Evolutionary conservation across 352 stramenopile genomes (phyloP).

Genomic region (Paralagenidium karlingii): DNA sequence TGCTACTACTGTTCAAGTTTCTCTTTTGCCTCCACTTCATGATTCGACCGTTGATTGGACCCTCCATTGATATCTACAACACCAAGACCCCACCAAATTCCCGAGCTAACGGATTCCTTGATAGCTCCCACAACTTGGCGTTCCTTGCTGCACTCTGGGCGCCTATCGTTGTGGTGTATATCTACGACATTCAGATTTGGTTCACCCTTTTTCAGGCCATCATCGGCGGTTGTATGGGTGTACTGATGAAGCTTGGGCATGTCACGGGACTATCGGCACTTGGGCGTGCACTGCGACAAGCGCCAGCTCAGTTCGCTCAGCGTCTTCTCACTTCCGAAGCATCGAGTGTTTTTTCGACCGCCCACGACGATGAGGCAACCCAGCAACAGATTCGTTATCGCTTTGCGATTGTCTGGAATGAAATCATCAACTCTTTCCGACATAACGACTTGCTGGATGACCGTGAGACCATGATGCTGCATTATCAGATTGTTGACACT

Average conservation of each 20-base stretch:
- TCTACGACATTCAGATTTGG: conserved; percentile 84
- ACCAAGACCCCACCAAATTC: conserved; percentile 21
- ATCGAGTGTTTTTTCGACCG: conserved; percentile 11
- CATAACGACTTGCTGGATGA: conserved; percentile 77
- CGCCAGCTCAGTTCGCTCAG: conserved; percentile 51
- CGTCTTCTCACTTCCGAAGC: conserved; percentile 43
- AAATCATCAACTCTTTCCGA: conserved; percentile 77
- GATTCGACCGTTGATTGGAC: conserved; percentile 66
- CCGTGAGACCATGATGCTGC: conserved; percentile 70
- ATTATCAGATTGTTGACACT: conserved; percentile 68
- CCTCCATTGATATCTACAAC: conserved; percentile 62
- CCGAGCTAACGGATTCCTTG: conserved; percentile 23
- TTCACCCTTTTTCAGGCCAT: conserved; percentile 75
- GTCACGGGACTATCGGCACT: conserved; percentile 52
- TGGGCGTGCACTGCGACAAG: conserved; percentile 41
- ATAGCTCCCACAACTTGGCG: conserved; percentile 67
- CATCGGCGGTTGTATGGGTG: conserved; percentile 57
- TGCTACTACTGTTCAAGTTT: conserved; percentile 71
- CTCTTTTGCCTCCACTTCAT: conserved; percentile 72
- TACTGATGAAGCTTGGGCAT: conserved; percentile 64
- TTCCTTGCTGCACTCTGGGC: conserved; percentile 71
- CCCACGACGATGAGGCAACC: conserved; percentile 8
- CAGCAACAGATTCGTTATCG: conserved; percentile 24
- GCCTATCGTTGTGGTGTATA: conserved; percentile 70
- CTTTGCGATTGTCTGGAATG: conserved; percentile 82